phyloP scores from a whole-genome alignment of 2,329 filamentous ascomycete species.

The Talaromyces piceae region DNA sequence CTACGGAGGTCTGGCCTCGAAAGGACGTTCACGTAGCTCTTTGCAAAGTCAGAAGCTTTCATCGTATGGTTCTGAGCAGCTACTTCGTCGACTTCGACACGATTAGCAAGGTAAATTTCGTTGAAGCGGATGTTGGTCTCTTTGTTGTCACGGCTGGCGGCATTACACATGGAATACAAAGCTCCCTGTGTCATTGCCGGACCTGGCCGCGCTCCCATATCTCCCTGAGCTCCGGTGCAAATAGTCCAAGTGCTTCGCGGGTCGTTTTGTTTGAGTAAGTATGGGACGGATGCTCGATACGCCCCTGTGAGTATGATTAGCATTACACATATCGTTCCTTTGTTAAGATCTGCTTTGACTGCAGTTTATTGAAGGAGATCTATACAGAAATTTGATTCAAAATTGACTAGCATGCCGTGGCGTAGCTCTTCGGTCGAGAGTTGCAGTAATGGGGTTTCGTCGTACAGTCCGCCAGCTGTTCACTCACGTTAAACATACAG shows the following conservation, averaged over 20 bases:
- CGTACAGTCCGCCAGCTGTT: conserved; percentile 4
- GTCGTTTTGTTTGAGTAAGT: conserved; percentile 2
- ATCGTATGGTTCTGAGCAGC: conserved; percentile 1
- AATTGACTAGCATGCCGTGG: conserved; percentile 6
- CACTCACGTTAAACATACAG: background rate
- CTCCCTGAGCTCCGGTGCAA: conserved; percentile 9
- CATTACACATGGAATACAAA: conserved; percentile 6
- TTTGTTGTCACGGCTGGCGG: conserved; percentile 6
- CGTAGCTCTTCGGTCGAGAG: conserved; percentile 1
- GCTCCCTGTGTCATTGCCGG: conserved; percentile 7
- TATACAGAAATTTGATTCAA: conserved; percentile 9
- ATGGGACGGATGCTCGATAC: conserved; percentile 5
- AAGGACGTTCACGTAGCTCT: background rate
- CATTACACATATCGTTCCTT: background rate
- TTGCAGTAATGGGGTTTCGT: background rate
- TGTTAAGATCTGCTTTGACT: background rate
- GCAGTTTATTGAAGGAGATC: background rate
- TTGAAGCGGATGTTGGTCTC: conserved; percentile 8
- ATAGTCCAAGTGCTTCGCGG: conserved; percentile 2
- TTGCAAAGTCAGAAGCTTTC: conserved; percentile 7
- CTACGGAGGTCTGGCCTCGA: conserved; percentile 1
- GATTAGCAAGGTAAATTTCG: conserved; percentile 1
- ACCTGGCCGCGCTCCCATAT: conserved; percentile 2
- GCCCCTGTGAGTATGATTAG: conserved; percentile 4
- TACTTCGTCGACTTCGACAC: conserved; percentile 5